Percentiles rank a stretch among this genome's conserved stretches.
These are phyloP conservation scores for Neofusicoccum umdonicola DNA, from an alignment of 2,329 filamentous ascomycete species.

Conservation along the genomic window DNA sequence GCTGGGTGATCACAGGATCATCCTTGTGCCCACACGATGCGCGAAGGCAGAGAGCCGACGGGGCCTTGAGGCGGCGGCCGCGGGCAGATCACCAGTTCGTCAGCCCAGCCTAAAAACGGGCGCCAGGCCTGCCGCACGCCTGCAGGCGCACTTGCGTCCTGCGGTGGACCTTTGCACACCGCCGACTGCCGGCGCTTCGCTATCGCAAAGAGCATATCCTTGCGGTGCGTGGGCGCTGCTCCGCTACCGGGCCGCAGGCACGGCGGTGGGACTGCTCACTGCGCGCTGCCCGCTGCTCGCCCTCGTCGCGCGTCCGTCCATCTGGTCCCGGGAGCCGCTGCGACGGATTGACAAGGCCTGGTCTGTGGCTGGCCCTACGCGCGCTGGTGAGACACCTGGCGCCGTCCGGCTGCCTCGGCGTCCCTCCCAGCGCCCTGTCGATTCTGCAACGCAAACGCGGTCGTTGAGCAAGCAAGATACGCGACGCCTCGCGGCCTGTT, in stretches of 20 bases:
- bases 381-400: background rate
- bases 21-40: constrained; percentile 2
- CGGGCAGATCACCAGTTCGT: constrained; percentile 8
- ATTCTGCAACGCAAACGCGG: constrained; percentile 2
- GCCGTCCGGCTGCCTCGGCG: background rate
- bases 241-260: background rate
- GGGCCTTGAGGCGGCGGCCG: background rate
- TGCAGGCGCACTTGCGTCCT: background rate
- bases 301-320: background rate
- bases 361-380: background rate
- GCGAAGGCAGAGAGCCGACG: background rate
- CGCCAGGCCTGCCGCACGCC: background rate
- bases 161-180: constrained; percentile 7
- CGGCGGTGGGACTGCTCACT: background rate
- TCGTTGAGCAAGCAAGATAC: background rate
- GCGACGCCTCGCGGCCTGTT: background rate
- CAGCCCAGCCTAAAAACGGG: background rate
- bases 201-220: background rate
- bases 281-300: background rate
- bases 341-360: background rate
- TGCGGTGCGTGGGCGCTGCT: background rate
- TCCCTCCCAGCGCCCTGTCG: background rate
- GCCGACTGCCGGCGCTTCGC: constrained; percentile 1
- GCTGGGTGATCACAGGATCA: constrained; percentile 8
- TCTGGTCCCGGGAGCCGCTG: background rate